Conservation (phyloP, 2,329 filamentous ascomycete species). For the Chrysosporium queenslandicum region DNA sequence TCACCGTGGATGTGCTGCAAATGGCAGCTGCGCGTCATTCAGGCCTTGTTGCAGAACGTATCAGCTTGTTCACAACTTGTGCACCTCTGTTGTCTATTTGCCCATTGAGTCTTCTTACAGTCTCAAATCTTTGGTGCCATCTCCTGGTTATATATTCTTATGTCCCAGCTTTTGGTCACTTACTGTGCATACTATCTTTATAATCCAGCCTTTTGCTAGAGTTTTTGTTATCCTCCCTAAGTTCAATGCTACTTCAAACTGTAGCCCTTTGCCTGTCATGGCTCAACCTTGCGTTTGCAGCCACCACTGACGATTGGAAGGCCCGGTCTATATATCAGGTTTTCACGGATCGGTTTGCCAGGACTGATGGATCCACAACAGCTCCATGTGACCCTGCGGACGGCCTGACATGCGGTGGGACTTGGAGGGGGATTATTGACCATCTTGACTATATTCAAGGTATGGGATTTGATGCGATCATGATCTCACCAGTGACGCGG, state of each 20-base stretch:
- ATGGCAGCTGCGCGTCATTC: not conserved
- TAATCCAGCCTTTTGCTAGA: not conserved
- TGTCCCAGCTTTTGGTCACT: not conserved
- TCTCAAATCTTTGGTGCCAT: not conserved
- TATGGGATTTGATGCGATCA: slow-evolving; percentile 37
- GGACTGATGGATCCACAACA: slow-evolving; percentile 31
- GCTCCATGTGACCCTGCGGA: slow-evolving; percentile 25
- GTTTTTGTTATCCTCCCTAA: not conserved
- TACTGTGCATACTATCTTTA: not conserved
- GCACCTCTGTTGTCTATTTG: too few species aligned
- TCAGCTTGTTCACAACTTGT: too few species aligned
- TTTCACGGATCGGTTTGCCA: slow-evolving; percentile 40
- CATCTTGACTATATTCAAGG: slow-evolving; percentile 44
- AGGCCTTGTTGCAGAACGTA: not conserved
- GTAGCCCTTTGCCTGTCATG: not conserved
- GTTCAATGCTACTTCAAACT: not conserved
- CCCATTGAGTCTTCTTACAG: not conserved
- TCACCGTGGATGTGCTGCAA: too few species aligned
- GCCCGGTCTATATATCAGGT: slow-evolving; percentile 39
- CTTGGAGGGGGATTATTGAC: slow-evolving; percentile 41
- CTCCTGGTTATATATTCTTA: not conserved
- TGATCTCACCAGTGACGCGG: slow-evolving; percentile 35
- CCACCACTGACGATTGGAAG: slow-evolving; percentile 30
- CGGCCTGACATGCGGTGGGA: slow-evolving; percentile 42
- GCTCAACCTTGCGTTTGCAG: slow-evolving; percentile 16